Percentiles rank a stretch among this genome's conserved stretches.
Conservation (phyloP, 2,329 filamentous ascomycete species). For the Penicillium sp. region DNA sequence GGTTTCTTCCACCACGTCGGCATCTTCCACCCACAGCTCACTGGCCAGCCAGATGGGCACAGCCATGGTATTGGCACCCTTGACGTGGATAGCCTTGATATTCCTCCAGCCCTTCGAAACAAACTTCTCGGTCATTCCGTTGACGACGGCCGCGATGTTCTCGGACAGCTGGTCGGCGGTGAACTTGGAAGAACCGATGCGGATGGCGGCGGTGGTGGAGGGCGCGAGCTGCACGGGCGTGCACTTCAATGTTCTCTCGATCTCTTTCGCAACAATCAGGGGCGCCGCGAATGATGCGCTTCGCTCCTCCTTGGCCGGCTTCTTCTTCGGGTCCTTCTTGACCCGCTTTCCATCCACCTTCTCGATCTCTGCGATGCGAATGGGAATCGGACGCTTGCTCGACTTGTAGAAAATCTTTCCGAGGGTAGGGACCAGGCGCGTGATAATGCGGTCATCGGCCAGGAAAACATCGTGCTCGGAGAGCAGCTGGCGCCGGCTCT, state of each 20-base stretch:
- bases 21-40: conserved; percentile 81
- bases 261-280: conserved; percentile 70
- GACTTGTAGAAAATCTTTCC: conserved; percentile 95
- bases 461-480: conserved; percentile 90
- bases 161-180: conserved; percentile 71
- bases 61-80: conserved; percentile 81
- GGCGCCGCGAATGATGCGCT: conserved; percentile 55
- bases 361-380: conserved; percentile 64
- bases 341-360: conserved; percentile 60
- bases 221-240: conserved; percentile 78
- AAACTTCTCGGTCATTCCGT: conserved; percentile 70
- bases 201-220: conserved; percentile 74
- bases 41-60: conserved; percentile 93
- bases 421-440: conserved; percentile 68
- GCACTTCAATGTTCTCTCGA: conserved; percentile 71
- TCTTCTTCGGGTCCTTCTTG: conserved; percentile 56
- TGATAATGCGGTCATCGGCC: conserved; percentile 79
- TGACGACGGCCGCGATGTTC: conserved; percentile 72
- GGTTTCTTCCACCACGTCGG: conserved; percentile 62
- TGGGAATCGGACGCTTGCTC: conserved; percentile 80
- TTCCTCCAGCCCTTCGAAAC: conserved; percentile 86
- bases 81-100: conserved; percentile 80
- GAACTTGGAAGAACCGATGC: conserved; percentile 73
- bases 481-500: conserved; percentile 77
- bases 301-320: conserved; percentile 43